Base-by-base conservation (phyloP, 176 grass and related monocot genomes). In the Pontederia paniculata region DNA sequence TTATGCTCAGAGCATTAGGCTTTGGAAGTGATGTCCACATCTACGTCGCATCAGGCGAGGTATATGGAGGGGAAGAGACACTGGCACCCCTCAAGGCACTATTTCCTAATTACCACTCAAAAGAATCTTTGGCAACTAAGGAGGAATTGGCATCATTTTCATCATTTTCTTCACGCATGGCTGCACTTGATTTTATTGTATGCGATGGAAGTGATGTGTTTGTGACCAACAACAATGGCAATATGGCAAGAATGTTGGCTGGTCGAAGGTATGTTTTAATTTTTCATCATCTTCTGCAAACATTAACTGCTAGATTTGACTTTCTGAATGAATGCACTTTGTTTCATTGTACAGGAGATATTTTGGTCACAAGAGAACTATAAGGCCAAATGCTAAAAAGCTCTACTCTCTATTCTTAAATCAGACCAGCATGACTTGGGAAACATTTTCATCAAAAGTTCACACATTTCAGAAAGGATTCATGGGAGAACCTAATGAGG, bases 231-330 rank as follows among this genome's bases (percentile, higher is more conserved):
- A 98, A 98, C 76, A 98, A 98, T 47, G 94, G 94, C 60, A 98
- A 98, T 66, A 98, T 98, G 94, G 94, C 94, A 12, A 84, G 73
- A 68, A 98, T 98, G 66, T 73, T 98, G 72, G 94, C 94, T 31
- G 94, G 94, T 52, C 70, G 80, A 77, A 98, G 94, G 94, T 91
- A 88, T 22, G 6, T 60, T 22, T 53, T 42, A 17, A 21, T 45
- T 45, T 44, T 12, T 52, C 53, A 9, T 43, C 8, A 2, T 23
- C 2, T 14, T 12, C 9, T 17, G 1, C 16, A 47, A 12, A 28
- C 10, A 42, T 65, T 17, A 12, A 9, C 18, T 6, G 18, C 48
- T 5, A 52, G 12, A 41, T 51, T 15, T 3, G 23, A 42, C 15
- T 18, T 37, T 52, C 25, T 52, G 51, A 50, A 12, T 47, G 44